A percentile compares a stretch with the other conserved stretches of the same genome.
Evolutionary conservation across 306 rosid species (phyloP).

Genomic region (Castanea mollissima): DNA sequence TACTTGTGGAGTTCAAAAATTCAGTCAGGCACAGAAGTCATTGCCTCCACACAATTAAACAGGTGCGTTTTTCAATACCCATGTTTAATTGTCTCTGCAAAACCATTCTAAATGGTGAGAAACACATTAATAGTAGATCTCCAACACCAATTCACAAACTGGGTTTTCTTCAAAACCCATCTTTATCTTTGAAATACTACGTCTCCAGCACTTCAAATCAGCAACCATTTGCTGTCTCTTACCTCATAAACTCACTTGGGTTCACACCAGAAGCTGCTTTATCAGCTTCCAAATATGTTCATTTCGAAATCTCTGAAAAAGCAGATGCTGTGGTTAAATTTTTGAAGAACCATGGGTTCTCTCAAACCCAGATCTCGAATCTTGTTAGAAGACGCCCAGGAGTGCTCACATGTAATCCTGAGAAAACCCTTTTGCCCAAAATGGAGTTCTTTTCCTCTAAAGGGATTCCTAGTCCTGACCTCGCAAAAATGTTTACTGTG

Average conservation of each 20-base stretch:
- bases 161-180: neutral
- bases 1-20: too few relatives aligned
- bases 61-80: conserved; percentile 6
- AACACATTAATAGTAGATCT: neutral
- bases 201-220: conserved; percentile 9
- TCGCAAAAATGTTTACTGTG: conserved; percentile 2
- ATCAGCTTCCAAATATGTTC: conserved; percentile 18
- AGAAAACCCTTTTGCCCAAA: conserved; percentile 29
- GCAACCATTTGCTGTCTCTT: conserved; percentile 26
- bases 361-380: conserved; percentile 1
- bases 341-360: conserved; percentile 19
- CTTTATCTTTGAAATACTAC: neutral
- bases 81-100: conserved; percentile 8
- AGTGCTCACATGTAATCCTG: neutral
- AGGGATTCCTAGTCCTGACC: conserved; percentile 34
- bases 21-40: too few relatives aligned
- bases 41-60: too few relatives aligned
- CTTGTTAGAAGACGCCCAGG: neutral
- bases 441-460: conserved; percentile 32
- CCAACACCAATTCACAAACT: neutral
- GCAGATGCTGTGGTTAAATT: conserved; percentile 26
- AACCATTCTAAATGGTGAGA: neutral
- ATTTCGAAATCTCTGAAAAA: conserved; percentile 17
- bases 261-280: conserved; percentile 33
- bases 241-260: conserved; percentile 30